Base-by-base conservation (phyloP, 257 asterid genomes). In the Petunia axillaris region DNA sequence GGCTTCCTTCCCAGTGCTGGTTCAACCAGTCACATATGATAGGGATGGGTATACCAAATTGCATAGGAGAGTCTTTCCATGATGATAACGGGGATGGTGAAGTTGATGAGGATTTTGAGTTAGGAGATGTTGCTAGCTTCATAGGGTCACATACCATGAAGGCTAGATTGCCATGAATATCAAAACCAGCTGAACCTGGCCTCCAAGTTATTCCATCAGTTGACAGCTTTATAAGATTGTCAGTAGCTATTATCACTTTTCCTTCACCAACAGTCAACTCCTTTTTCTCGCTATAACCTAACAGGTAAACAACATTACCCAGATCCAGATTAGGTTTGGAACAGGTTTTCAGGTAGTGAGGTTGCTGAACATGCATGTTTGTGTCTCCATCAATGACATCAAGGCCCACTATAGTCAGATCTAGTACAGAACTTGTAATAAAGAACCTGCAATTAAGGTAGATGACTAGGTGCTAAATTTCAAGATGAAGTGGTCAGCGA, bases 91-190 rank as follows among this genome's bases (percentile, higher is more conserved):
- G 92, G 2, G 99, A 95, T 64, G 98, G 87, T n/a, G 97, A 92
- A 53, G 94, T 90, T 58, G 99, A 88, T 57, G 93, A 85, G 76
- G 97, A 92, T 82, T 84, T 94, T 80, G 94, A 85, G 83, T 89
- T 92, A 14, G 98, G 98, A 68, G 99, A 96, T 40, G 95, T 94
- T 8, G 99, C 97, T 13, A 96, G 94, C 87, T 94, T 96, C 99
- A 96, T 96, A 43, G 99, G 99, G 85, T 96, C 99, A 82, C 99
- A 96, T 36, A 93, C 95, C 97, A 96, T 94, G 89, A 94, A 96
- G 2, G 98, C 97, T 54, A 96, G 97, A 85, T 96, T 96, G 14
- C 99, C 98, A 70, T 94, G 90, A 83, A 85, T 82, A 74, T 96
- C 98, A 55, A 96, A 96, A 84, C 99, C 98, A 60, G 99, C 98